phyloP scores from a whole-genome alignment of 2,329 filamentous ascomycete genomes.

The Paramyrothecium roridum region DNA sequence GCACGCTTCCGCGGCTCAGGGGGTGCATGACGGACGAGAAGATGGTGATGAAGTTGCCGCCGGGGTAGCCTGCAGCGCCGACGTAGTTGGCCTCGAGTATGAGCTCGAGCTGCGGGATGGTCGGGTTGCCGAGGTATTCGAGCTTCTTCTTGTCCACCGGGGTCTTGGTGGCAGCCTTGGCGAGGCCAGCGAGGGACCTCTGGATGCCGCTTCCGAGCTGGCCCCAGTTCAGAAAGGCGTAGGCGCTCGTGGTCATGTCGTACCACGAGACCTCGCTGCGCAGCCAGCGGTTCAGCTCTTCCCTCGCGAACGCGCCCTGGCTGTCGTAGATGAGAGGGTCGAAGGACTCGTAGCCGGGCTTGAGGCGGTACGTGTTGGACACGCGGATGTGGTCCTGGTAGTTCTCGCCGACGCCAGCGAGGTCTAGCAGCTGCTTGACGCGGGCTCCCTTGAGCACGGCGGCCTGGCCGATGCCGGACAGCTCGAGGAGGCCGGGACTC shows the following conservation, averaged over 20 bases:
- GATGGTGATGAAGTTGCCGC: slow-evolving; percentile 39
- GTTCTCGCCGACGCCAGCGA: neutral
- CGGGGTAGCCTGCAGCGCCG: slow-evolving; percentile 22
- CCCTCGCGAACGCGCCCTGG: neutral
- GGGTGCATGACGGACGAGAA: slow-evolving; percentile 60
- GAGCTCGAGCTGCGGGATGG: slow-evolving; percentile 20
- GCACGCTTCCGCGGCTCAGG: slow-evolving; percentile 32
- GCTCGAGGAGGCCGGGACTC: neutral
- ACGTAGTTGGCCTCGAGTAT: slow-evolving; percentile 26
- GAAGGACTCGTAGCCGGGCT: neutral
- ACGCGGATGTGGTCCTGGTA: neutral
- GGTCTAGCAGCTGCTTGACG: neutral
- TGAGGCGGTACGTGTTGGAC: neutral
- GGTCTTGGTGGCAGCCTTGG: slow-evolving; percentile 21
- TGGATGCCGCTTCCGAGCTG: neutral
- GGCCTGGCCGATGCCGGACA: neutral
- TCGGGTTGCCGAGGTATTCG: slow-evolving; percentile 27
- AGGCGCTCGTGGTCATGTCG: slow-evolving; percentile 1
- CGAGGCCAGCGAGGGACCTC: neutral
- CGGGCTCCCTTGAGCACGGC: neutral
- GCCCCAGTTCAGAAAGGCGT: slow-evolving; percentile 1
- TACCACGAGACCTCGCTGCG: slow-evolving; percentile 2
- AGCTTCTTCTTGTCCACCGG: slow-evolving; percentile 35
- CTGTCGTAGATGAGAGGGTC: neutral
- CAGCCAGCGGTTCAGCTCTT: neutral